phyloP scores from a whole-genome alignment of 371 early-diverging fungal species.

The Encephalitozoon intestinalis region DNA sequence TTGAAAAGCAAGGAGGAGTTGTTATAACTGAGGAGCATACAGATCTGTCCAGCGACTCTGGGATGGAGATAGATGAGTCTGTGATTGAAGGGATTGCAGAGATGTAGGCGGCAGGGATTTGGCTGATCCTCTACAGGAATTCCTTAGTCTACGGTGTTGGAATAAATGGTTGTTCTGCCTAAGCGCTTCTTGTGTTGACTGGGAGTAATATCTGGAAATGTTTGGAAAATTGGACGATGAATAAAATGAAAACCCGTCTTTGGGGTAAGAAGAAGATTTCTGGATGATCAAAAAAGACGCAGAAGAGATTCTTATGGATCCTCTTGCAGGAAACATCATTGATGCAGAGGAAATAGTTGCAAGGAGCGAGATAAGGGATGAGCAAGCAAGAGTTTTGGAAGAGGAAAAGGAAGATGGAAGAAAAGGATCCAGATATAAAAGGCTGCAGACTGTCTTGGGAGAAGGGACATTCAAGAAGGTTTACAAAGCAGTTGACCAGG shows the following conservation, averaged over 20 bases:
- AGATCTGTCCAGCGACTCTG: not conserved
- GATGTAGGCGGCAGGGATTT: not conserved
- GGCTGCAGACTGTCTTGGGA: slow-evolving; percentile 65
- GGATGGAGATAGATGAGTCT: slow-evolving; percentile 7
- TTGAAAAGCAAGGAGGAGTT: slow-evolving; percentile 21
- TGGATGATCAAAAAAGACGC: slow-evolving; percentile 3
- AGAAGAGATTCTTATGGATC: slow-evolving; percentile 24
- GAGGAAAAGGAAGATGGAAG: not conserved
- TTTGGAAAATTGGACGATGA: not conserved
- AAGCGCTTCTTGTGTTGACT: not conserved
- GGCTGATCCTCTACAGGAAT: no score
- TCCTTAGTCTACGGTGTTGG: not conserved
- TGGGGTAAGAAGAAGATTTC: slow-evolving; percentile 6
- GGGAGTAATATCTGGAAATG: not conserved
- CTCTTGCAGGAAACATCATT: slow-evolving; percentile 20
- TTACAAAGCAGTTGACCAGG: slow-evolving; percentile 73
- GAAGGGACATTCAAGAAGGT: slow-evolving; percentile 77
- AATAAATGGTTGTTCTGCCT: not conserved
- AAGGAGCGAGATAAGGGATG: not conserved
- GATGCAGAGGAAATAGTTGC: slow-evolving; percentile 31
- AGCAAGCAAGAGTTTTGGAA: not conserved
- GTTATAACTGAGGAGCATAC: not conserved
- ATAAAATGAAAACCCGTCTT: not conserved
- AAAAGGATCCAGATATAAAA: slow-evolving; percentile 33
- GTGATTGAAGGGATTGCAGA: not conserved